Base-by-base conservation (phyloP, 2,329 filamentous ascomycete species). In the Xylaria sp. region DNA sequence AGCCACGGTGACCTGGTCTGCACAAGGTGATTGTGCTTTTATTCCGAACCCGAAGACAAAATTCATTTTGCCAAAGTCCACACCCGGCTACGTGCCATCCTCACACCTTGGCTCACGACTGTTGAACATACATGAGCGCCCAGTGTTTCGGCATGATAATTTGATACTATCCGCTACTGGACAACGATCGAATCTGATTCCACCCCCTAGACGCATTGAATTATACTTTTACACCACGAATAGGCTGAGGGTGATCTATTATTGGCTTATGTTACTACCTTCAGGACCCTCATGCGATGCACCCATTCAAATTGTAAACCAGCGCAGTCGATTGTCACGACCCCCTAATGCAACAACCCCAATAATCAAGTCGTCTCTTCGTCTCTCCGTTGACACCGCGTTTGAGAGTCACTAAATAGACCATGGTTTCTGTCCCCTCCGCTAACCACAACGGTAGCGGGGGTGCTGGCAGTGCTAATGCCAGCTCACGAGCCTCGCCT, bases 401-500 rank as follows among this genome's bases (percentile, higher is more conserved):
- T 31, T 51, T 68, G 58, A 60, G n/a, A 56, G 28, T 51, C 59
- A 59, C 40, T 42, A 33, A 53, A 38, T 66, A 63, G 75, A 75
- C 70, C 70, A 83, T 83, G 81, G 82, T 80, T 66, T 79, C 82
- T 67, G 79, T 78, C 54, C 77, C 81, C 71, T 81, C 78, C 65
- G 76, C 79, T 68, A 78, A 78, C 74, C 78, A 80, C 61, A 79
- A 77, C 59, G 80, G 80, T 77, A 74, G 77, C 72, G 80, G 80
- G 77, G 76, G 77, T 72, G 76, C 77, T 57, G 79, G 78, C 57
- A 85, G 83, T 75, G 79, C 82, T 69, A 84, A 84, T 79, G 81
- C 81, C 66, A 87, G 83, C 76, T 82, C 85, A 59, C 83, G 86
- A 78, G 85, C 80, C 57, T 88, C 86, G 40, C 86, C 86, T 17